Evolutionary conservation across 2,329 filamentous ascomycete species (phyloP).

Genomic region (Pseudofabraea citricarpa): DNA sequence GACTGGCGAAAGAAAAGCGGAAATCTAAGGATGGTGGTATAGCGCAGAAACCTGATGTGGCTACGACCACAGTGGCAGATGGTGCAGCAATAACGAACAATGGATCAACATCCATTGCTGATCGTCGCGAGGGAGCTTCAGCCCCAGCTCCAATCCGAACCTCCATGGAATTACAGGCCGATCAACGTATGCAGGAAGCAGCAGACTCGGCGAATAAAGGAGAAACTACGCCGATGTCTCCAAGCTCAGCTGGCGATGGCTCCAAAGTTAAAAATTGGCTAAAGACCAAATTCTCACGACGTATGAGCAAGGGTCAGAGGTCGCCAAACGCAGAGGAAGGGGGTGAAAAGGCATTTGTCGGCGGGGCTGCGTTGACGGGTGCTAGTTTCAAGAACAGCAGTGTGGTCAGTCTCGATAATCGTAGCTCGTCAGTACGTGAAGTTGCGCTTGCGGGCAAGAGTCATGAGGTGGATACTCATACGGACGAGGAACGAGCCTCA

Average conservation of each 20-base stretch:
- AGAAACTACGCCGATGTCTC: slow-evolving; percentile 15
- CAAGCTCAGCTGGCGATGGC: slow-evolving; percentile 13
- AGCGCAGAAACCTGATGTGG: not conserved
- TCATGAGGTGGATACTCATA: not conserved
- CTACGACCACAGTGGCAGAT: not conserved
- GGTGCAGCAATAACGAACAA: not conserved
- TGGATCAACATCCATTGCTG: slow-evolving; percentile 5
- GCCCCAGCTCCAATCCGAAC: slow-evolving; percentile 16
- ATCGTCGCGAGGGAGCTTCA: slow-evolving; percentile 10
- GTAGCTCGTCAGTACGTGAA: slow-evolving; percentile 13
- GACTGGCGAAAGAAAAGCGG: slow-evolving; percentile 45
- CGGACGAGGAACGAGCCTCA: not conserved
- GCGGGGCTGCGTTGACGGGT: slow-evolving; percentile 43
- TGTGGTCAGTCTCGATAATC: slow-evolving; percentile 29
- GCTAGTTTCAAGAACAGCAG: slow-evolving; percentile 40
- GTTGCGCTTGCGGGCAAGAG: slow-evolving; percentile 11
- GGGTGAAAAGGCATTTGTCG: slow-evolving; percentile 39
- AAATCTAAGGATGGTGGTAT: slow-evolving; percentile 30
- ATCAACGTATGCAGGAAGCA: slow-evolving; percentile 16
- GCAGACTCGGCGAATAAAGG: slow-evolving; percentile 15
- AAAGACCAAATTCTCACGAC: slow-evolving; percentile 46
- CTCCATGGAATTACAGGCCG: slow-evolving; percentile 24
- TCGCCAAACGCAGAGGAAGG: slow-evolving; percentile 6
- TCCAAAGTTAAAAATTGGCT: slow-evolving; percentile 44
- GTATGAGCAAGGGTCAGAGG: slow-evolving; percentile 19